A percentile compares a stretch with the other conserved stretches of the same genome.
These are phyloP conservation scores for Curvularia sp. DNA, from an alignment of 2,329 filamentous ascomycete species.

Conservation along the genomic window DNA sequence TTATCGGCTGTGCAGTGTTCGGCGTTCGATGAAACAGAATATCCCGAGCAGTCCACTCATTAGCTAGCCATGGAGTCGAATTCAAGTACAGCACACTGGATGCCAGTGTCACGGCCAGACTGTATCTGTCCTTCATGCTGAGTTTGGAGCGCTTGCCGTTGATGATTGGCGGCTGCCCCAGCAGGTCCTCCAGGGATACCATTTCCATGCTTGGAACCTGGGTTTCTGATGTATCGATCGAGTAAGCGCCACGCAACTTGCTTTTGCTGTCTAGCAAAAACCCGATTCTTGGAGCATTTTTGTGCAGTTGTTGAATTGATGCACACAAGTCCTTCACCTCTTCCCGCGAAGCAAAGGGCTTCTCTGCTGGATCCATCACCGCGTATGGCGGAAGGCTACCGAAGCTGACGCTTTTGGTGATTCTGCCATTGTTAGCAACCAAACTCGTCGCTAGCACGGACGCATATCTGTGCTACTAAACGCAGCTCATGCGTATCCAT, in stretches of 20 bases:
- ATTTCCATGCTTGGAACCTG: conserved; percentile 22
- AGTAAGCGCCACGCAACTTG: conserved; percentile 41
- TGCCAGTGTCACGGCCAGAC: conserved; percentile 46
- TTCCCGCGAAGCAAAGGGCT: conserved; percentile 22
- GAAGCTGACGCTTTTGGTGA: conserved; percentile 47
- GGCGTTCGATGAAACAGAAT: conserved; percentile 42
- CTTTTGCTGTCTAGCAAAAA: conserved; percentile 44
- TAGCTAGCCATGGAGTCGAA: conserved; percentile 47
- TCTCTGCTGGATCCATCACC: conserved; percentile 27
- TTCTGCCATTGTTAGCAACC: conserved; percentile 24
- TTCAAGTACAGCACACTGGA: conserved; percentile 47
- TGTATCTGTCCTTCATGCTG: conserved; percentile 47
- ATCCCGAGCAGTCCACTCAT: conserved; percentile 45
- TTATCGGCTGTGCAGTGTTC: conserved; percentile 28
- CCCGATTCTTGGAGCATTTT: conserved; percentile 38
- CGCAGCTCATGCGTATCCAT: background rate
- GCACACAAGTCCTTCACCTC: conserved; percentile 49
- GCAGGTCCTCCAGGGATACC: conserved; percentile 43
- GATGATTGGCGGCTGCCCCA: conserved; percentile 34
- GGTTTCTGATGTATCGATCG: conserved; percentile 28
- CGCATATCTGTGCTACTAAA: background rate
- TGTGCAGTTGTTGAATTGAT: conserved; percentile 41
- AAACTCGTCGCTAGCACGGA: background rate
- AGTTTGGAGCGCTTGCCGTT: conserved; percentile 40
- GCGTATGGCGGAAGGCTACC: conserved; percentile 44